Evolutionary conservation across 495 filamentous ascomycete genomes (phyloP), one percentile per base, ranked within the genome.

Genomic region (Pyrenula aspistea): DNA sequence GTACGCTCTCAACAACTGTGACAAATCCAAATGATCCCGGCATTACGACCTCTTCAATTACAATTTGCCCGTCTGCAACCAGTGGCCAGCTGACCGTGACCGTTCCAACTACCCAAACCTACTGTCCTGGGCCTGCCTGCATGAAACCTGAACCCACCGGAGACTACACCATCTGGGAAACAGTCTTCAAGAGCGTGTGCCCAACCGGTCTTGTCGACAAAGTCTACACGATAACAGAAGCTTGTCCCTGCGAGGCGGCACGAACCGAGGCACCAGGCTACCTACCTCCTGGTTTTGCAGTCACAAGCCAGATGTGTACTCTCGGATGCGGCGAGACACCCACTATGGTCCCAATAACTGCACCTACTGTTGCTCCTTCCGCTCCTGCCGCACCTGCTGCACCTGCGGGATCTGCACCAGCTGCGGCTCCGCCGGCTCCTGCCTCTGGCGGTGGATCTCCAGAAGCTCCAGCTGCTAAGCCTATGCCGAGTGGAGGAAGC

Each of bases 291-390:
- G 31, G 31, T 4, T 42, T 42, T 42, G 31, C 8, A 8, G 31
- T 42, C 31, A 42, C 31, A 15, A 42, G 31, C 15, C 4, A 8
- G 31, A 42, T 42, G 31, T 42, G 31, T 42, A 42, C 24, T 83
- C 86, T 12, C 87, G 87, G 2, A 96, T 92, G 1, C 81, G 96
- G 0, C 86, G 84, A 61, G 93, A 92, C 51, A 97, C 96, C 66
- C 96, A 92, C 73, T 78, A 42, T 42, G 31, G 31, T 42, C 15
- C 31, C 31, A 15, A 42, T 42, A 4, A 42, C 31, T 8, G 31
- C 31, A 42, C 31, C 31, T 42, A 42, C 31, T 42, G 31, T 15
- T 42, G 31, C 8, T 15, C 31, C 31, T 15, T 42, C 31, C 15
- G 31, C 31, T 42, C 31, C 31, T 42, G 31, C 31, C 4, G 31